phyloP scores from a whole-genome alignment of 148 eudicot species.

The Cornus kousa region DNA sequence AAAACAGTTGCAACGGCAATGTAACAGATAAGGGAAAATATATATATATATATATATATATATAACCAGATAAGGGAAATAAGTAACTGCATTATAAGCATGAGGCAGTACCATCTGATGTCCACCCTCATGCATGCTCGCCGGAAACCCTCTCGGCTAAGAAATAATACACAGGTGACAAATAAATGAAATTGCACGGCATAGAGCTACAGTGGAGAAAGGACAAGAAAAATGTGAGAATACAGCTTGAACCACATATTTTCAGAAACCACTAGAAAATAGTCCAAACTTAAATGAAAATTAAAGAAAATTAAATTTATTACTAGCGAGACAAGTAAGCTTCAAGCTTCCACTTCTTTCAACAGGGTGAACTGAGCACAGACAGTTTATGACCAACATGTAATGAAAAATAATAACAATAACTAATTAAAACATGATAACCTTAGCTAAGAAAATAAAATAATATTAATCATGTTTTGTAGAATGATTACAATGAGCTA shows the following conservation, averaged over 20 bases:
- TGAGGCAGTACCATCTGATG: conserved; percentile 51
- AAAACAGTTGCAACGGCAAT: not conserved
- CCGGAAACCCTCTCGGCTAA: conserved; percentile 96
- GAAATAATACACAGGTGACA: conserved; percentile 80
- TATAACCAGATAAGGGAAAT: not conserved
- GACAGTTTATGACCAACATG: not conserved
- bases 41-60: no score
- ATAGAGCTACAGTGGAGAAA: conserved; percentile 61
- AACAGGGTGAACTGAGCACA: no score
- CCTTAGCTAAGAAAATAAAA: not conserved
- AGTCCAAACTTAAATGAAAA: not conserved
- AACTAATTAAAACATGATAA: not conserved
- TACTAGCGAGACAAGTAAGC: no score
- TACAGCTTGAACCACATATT: not conserved
- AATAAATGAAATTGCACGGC: conserved; percentile 96
- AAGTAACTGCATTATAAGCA: not conserved
- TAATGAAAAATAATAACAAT: not conserved
- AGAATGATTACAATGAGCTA: not conserved
- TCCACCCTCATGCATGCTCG: conserved; percentile 96
- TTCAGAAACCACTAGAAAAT: not conserved
- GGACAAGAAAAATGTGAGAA: conserved; percentile 9
- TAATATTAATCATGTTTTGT: not conserved
- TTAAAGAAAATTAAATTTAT: not conserved
- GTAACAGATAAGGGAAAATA: not conserved
- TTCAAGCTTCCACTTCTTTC: no score